Base-by-base conservation (phyloP, 106 monocot species). In the Acanthochlamys bracteata region DNA sequence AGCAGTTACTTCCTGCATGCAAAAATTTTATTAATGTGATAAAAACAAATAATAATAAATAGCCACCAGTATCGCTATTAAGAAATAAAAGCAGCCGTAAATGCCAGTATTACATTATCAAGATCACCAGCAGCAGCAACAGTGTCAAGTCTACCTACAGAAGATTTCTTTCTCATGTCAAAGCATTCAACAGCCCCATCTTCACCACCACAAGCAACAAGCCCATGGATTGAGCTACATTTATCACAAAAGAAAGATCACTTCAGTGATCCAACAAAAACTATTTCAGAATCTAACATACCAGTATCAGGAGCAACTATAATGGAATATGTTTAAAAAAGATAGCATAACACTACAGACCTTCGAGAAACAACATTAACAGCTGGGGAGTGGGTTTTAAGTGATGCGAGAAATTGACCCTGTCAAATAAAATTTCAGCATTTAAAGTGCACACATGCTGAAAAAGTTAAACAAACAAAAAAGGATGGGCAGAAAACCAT, bases 121-220 rank as follows among this genome's bases (percentile, higher is more conserved):
- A 41, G 24, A 76, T 82, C 90, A 71, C 82, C 82, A 68, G 74
- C 40, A 79, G 68, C 33, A 26, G 63, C 53, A 73, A 64, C 75
- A 70, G 54, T 75, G 74, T 72, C 76, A 72, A 91, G 73, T 71
- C 91, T 85, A 11, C 91, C 84, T 56, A 88, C 70, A 54, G 96
- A 83, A 71, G 85, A 85, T 79, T 83, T 98, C 58, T 70, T 76
- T 66, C 96, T 88, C 71, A 71, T 74, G 74, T 98, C 96, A 83
- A 91, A 98, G 70, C 88, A 98, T 64, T 98, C 96, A 7, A 91
- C 80, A 55, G 77, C 82, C 49, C 96, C 96, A 79, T 98, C 96
- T 55, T 98, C 91, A 74, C 96, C 96, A 75, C 96, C 96, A 82
- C 78, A 83, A 70, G 88, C 96, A 82, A 98, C 67, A 70, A 98